These are phyloP conservation scores for Xylaria sp. DNA, from an alignment of 2,329 filamentous ascomycete species.

Conservation along the genomic window DNA sequence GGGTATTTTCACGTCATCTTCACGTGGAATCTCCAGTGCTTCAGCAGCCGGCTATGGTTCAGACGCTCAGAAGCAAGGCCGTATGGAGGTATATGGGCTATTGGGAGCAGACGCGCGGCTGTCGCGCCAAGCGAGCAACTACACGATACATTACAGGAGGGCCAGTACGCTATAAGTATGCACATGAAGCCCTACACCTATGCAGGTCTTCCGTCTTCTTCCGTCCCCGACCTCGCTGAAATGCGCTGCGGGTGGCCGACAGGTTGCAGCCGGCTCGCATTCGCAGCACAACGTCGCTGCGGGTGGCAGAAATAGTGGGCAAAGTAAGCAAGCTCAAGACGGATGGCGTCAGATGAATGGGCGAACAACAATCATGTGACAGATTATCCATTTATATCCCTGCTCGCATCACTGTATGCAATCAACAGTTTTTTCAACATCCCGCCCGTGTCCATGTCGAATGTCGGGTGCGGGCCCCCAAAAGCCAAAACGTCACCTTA, in stretches of 20 bases:
- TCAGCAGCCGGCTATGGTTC: background rate
- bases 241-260: background rate
- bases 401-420: too few relatives aligned
- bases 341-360: slow-evolving; percentile 1
- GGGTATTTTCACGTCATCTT: background rate
- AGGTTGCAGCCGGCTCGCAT: background rate
- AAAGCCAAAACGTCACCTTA: too few relatives aligned
- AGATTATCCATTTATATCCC: too few relatives aligned
- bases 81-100: background rate
- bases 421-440: too few relatives aligned
- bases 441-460: too few relatives aligned
- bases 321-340: background rate
- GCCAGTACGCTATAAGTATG: background rate
- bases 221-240: background rate
- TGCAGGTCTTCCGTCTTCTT: background rate
- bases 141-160: background rate
- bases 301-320: too few relatives aligned
- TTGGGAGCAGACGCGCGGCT: slow-evolving; percentile 14
- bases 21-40: background rate
- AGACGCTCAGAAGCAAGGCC: background rate
- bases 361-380: slow-evolving; percentile 20
- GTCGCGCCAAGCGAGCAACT: slow-evolving; percentile 1
- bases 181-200: background rate
- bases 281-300: background rate
- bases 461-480: too few relatives aligned